phyloP scores from a whole-genome alignment of 345 rosid genomes.

The Citrus maxima region DNA sequence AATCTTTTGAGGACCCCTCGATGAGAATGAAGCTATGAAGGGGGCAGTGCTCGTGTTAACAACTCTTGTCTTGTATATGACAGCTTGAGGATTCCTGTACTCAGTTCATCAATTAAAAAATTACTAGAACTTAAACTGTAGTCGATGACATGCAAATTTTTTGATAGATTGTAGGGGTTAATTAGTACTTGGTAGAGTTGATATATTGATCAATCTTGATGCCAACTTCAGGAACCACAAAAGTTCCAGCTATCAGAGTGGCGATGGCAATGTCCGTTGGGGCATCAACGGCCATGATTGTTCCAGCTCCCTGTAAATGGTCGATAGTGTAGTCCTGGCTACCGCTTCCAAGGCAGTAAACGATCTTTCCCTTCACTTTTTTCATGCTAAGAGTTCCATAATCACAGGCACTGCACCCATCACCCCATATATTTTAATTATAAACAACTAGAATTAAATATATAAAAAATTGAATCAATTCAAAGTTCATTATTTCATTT shows the following conservation, averaged over 20 bases:
- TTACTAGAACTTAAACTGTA: neutral
- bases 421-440: too few species aligned
- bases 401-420: constrained; percentile 48
- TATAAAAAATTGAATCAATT: too few species aligned
- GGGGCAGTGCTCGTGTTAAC: constrained; percentile 41
- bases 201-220: constrained; percentile 53
- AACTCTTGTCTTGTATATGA: constrained; percentile 51
- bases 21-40: constrained; percentile 60
- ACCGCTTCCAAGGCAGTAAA: constrained; percentile 48
- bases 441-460: too few species aligned
- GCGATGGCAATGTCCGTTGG: constrained; percentile 31
- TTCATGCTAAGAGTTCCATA: constrained; percentile 46
- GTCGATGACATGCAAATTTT: neutral
- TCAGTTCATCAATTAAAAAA: neutral
- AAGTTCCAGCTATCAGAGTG: constrained; percentile 39
- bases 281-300: constrained; percentile 29
- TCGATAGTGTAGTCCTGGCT: constrained; percentile 47
- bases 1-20: constrained; percentile 72
- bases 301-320: constrained; percentile 55
- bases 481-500: neutral
- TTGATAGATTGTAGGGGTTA: neutral
- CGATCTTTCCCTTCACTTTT: constrained; percentile 64
- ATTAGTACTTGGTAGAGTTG: constrained; percentile 53
- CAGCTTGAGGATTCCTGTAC: constrained; percentile 54
- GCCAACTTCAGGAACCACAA: constrained; percentile 37